Evolutionary conservation across 768 basidiomycete species (phyloP), one percentile per base, ranked within the genome.

Genomic region (Cubamyces lactineus): DNA sequence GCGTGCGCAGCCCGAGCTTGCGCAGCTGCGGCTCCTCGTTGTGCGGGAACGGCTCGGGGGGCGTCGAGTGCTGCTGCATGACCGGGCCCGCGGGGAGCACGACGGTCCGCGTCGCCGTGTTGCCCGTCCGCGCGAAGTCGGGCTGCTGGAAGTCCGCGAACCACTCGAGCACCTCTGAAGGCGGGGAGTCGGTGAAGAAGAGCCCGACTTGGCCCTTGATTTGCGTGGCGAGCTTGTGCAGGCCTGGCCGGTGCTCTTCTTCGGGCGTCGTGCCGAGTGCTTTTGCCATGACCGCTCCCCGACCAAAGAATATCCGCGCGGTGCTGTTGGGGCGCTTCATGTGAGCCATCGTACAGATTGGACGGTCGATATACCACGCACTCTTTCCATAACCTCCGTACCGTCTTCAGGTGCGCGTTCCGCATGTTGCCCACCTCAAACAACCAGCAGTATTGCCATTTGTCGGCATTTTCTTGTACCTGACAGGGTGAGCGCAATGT

Each of bases 21-120:
- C 97, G 87, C 54, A 99, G 81, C 72, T 98, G 96, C 21, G 96
- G 95, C 64, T 99, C 97, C 78, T 98, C 94, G 69, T 94, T 95
- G 74, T 98, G 95, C 40, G 97, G 94, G 75, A 98, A 96, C 2
- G 93, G 90, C 67, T 95, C 89, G 41, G 89, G 85, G 0, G 89
- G 91, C 64, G 91, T 88, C 2, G 90, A 88, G 72, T 90, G 82
- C 45, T 82, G 83, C 64, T 86, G 84, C 87, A 95, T 84, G 57
- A 98, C 85, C 21, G 96, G 93, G 39, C 96, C 96, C 61, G 77
- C 84, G 16, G 94, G 91, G 17, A 99, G 79, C 34, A 81, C 77
- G 59, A 97, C 84, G 0, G 89, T 89, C 62, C 86, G 82, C 48
- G 82, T 81, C 3, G 95, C 94, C 28, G 78, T 74, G 72, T 94